Conservation (phyloP, 2,329 filamentous ascomycete genomes). For the Mycosphaerella sp. region DNA sequence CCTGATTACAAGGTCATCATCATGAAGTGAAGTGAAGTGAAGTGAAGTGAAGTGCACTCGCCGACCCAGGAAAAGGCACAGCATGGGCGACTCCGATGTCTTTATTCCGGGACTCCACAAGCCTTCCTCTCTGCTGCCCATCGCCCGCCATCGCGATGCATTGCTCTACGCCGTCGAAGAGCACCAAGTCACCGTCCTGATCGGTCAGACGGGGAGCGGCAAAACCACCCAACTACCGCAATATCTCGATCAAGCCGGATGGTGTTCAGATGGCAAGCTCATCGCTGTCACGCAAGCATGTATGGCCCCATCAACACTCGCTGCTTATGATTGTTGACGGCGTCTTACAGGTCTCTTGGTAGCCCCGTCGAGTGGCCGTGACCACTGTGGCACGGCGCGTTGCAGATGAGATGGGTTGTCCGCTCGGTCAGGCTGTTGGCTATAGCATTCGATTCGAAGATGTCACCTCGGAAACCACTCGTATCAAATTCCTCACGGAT, state of each 20-base stretch:
- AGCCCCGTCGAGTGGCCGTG: constrained; percentile 85
- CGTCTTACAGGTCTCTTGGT: constrained; percentile 29
- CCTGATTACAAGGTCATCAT: too few relatives aligned
- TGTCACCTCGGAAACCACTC: constrained; percentile 74
- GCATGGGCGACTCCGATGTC: constrained; percentile 35
- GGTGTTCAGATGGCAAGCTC: constrained; percentile 74
- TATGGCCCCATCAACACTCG: constrained; percentile 25
- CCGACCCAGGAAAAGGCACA: background rate
- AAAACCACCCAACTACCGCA: constrained; percentile 97
- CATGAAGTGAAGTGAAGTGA: background rate
- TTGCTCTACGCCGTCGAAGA: constrained; percentile 84
- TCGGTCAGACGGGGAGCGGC: constrained; percentile 89
- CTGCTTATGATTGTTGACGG: constrained; percentile 23
- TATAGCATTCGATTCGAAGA: constrained; percentile 93
- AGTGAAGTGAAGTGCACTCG: background rate
- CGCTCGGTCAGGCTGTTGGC: constrained; percentile 76
- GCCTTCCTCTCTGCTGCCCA: constrained; percentile 74
- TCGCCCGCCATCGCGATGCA: constrained; percentile 71
- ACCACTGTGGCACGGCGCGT: constrained; percentile 84
- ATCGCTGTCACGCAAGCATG: constrained; percentile 85
- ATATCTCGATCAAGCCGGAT: constrained; percentile 79
- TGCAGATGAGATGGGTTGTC: constrained; percentile 79
- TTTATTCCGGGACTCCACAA: constrained; percentile 81
- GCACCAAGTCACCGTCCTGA: constrained; percentile 75
- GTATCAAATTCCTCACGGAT: constrained; percentile 93